phyloP scores from a whole-genome alignment of 1,284 basidiomycete genomes.

The Malassezia sympodialis region DNA sequence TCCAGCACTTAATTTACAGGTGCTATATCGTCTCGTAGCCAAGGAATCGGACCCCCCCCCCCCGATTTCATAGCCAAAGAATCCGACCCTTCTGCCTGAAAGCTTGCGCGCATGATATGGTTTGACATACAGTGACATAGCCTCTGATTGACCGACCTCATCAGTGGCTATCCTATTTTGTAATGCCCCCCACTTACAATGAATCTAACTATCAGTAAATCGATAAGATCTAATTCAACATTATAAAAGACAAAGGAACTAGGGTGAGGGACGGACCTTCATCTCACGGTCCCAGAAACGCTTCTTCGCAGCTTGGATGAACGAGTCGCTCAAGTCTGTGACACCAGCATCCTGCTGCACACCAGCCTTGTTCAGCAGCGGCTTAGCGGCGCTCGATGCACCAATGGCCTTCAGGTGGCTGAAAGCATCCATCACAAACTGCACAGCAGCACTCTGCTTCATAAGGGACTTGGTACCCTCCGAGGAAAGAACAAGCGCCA shows the following conservation, averaged over 20 bases:
- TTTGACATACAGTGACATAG: no score
- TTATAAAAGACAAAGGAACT: not conserved
- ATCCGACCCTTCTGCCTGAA: no score
- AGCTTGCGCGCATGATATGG: no score
- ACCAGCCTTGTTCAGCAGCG: conserved; percentile 5
- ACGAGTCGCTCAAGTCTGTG: not conserved
- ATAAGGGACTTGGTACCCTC: not conserved
- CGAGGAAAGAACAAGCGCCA: conserved; percentile 1
- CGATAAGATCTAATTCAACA: not conserved
- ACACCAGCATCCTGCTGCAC: not conserved
- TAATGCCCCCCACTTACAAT: no score
- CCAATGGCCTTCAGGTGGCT: conserved; percentile 13
- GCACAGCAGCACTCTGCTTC: not conserved
- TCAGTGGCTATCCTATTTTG: no score
- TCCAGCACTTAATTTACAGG: no score
- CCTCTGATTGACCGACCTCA: no score
- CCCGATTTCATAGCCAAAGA: no score
- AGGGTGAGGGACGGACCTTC: not conserved
- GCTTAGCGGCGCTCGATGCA: not conserved
- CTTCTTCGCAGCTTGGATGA: not conserved
- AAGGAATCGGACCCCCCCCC: no score
- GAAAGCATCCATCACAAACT: conserved; percentile 7
- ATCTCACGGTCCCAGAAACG: conserved; percentile 10
- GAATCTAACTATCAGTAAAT: no score
- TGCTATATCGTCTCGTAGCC: no score